Base-by-base conservation (phyloP, 345 rosid genomes). In the Hibiscus mutabilis region DNA sequence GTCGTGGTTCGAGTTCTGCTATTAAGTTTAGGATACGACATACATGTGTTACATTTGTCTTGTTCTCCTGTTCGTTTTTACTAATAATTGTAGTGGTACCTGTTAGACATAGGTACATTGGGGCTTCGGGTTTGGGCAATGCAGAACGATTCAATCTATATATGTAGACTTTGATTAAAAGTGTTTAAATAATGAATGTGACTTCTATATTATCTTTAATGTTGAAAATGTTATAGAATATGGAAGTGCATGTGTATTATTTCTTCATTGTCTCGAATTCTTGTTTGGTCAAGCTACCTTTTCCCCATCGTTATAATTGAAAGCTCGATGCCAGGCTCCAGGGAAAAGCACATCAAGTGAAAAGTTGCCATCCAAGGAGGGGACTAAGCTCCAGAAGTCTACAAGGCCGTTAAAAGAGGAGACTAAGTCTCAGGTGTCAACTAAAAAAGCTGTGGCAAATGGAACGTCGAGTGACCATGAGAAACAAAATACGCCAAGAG, bases 291-390 rank as follows among this genome's bases (percentile, higher is more conserved):
- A 22, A 42, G 55, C 55, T 42, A 35, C 57, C 9, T 10, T 40
- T 35, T 63, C 9, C 1, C 16, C 1, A 0, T 13, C 3, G 8
- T 44, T 22, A 6, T 65, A 14, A 42, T 65, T 63, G 22, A 56
- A 22, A 22, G 60, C 24, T 69, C 55, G 73, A 78, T 76, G 15
- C 75, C 85, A 95, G 99, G 83, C 84, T 63, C 91, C 97, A 0
- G 79, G 97, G 74, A 95, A 83, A 78, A 87, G 97, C 77, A 82
- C 86, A 61, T 86, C 93, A 12, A 89, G 89, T 63, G 96, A 90
- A 76, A 85, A 80, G 75, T 68, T 78, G 68, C 79, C 82, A 15
- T 68, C 85, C 29, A 84, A 82, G 82, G 97, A 86, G 58, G 97
- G 90, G 44, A 80, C 58, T 69, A 84, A 83, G 87, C 65, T 69